Evolutionary conservation across 306 rosid species (phyloP), one percentile per base, ranked within the genome.

Genomic region (Aeschynomene evenia): DNA sequence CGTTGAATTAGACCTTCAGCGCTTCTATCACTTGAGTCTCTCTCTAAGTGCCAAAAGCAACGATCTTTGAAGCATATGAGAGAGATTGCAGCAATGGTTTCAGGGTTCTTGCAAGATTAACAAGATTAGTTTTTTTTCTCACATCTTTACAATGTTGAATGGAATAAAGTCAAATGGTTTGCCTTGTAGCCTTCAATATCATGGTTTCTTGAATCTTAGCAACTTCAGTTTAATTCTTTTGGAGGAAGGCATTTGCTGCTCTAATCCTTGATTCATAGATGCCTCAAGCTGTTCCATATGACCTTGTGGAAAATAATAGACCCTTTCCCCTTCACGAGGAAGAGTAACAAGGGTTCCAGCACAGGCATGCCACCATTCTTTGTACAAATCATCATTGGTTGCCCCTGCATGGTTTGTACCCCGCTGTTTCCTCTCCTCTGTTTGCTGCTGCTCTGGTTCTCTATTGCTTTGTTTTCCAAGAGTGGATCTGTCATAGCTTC

Each of bases 241-340:
- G n/a, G n/a, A 93, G 75, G 91, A 93, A 75, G 98, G 98, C 96
- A 93, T 93, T 74, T 86, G 93, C 78, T 88, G 97, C 84, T 93
- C 97, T n/a, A 63, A 80, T 65, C 87, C 96, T 73, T 93, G 98
- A 82, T 93, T 93, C 97, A 93, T 88, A 40, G 98, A 93, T 49
- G 98, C 98, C 83, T 93, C 98, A 0, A 93, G 96, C 98, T 93
- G 98, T 81, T 93, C 98, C 98, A 93, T 93, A 50, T 93, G 98
- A 81, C 98, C 98, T 83, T 93, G 98, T 3, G 96, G 98, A 76
- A 88, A 93, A 83, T 93, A 93, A 78, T 90, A 93, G 31, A 93
- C 98, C 69, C 94, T 89, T 82, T 88, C 94, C 72, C 86, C 88
- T 90, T 93, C 87, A 45, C 85, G 81, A 21, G 98, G 98, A 79